Conservation (phyloP, 257 asterid species). For the Nicotiana tabacum region DNA sequence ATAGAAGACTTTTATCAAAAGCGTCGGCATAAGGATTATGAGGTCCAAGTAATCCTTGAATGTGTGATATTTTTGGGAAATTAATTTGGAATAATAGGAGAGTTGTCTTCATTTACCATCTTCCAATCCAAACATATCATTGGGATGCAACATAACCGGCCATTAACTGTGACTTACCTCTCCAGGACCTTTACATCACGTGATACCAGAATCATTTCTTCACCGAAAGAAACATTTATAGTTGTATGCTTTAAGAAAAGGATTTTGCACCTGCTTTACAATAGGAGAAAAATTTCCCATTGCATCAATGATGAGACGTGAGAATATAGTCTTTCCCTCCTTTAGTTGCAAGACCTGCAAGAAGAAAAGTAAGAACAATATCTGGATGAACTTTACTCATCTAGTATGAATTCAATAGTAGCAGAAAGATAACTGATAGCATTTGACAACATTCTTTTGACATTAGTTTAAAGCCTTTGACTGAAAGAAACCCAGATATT, state of each 20-base stretch:
- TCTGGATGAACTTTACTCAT: background rate
- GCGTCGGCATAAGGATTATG: background rate
- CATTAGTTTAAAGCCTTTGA: background rate
- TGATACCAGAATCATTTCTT: background rate
- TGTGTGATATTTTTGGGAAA: background rate
- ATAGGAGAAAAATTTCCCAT: slow-evolving; percentile 99
- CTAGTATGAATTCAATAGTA: background rate
- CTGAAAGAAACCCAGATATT: background rate
- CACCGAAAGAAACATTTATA: background rate
- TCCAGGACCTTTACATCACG: background rate
- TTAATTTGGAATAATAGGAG: background rate
- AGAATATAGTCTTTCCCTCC: slow-evolving; percentile 63
- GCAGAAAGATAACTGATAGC: background rate
- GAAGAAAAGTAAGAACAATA: background rate
- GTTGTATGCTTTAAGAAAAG: background rate
- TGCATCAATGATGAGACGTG: slow-evolving; percentile 84
- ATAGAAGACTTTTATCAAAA: background rate
- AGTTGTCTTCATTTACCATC: background rate
- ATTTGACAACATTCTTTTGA: background rate
- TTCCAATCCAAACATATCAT: background rate
- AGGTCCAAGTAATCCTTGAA: slow-evolving; percentile 1
- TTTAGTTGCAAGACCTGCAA: slow-evolving; percentile 61
- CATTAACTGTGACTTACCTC: background rate
- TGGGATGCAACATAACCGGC: background rate
- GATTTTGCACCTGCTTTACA: slow-evolving; percentile 68